These are phyloP conservation scores for Pyrenochaeta sp. DNA, from an alignment of 2,329 filamentous ascomycete genomes.

Conservation along the genomic window DNA sequence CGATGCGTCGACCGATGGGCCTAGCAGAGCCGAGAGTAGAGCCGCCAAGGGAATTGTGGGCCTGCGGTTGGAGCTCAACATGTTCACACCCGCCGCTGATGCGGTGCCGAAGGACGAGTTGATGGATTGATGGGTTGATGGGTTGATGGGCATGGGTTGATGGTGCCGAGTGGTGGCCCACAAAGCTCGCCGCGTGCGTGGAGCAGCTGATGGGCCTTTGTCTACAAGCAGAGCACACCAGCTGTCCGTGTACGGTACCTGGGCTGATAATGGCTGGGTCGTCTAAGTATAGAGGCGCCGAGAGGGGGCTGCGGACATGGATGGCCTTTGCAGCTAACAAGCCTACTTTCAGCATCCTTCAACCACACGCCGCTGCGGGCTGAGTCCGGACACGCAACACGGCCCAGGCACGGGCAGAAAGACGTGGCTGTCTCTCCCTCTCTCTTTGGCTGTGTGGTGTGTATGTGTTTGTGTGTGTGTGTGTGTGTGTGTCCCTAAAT, in stretches of 20 bases:
- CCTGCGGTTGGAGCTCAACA: slow-evolving; percentile 14
- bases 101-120: slow-evolving; percentile 7
- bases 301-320: slow-evolving; percentile 14
- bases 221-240: slow-evolving; percentile 1
- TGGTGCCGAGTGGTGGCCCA: no score
- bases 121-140: not conserved
- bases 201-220: no score
- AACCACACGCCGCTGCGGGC: not conserved
- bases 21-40: slow-evolving; percentile 8
- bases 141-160: no score
- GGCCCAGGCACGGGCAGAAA: slow-evolving; percentile 4
- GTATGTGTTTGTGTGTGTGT: no score
- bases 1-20: slow-evolving; percentile 8
- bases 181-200: no score
- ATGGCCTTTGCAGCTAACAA: slow-evolving; percentile 6
- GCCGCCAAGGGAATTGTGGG: slow-evolving; percentile 21
- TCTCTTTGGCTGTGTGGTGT: no score
- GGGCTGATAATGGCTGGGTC: no score
- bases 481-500: no score
- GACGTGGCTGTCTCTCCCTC: no score
- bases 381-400: no score
- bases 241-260: no score
- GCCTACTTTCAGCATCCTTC: not conserved
- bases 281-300: slow-evolving; percentile 24
- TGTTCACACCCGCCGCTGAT: slow-evolving; percentile 18